Evolutionary conservation across 2,329 filamentous ascomycete genomes (phyloP), one percentile per base, ranked within the genome.

Genomic region (Blastomyces emzantsi): DNA sequence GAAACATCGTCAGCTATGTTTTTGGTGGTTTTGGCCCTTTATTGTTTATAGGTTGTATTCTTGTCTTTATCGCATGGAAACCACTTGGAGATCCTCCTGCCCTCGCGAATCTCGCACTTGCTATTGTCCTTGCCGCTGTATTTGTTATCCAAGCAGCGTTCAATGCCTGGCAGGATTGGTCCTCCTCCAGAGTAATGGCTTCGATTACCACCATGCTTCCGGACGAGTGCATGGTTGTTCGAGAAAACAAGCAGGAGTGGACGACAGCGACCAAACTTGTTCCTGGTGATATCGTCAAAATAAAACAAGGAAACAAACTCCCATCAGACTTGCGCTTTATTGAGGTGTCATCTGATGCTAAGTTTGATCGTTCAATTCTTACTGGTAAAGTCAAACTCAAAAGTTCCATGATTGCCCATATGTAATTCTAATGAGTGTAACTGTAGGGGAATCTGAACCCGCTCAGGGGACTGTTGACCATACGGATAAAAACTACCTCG

Each of bases 131-230:
- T 6, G 73, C 87, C 1, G 82, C 85, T 6, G 88, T 92, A 8
- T 92, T 87, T 70, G 75, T 86, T 66, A 83, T 88, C 51, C 85
- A 88, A 69, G 89, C 87, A 66, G 83, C 79, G 2, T 92, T 91
- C 76, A 87, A 87, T 70, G 83, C 83, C 70, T 88, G 82, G 79
- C 85, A 87, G 70, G 89, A 92, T 72, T 92, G 88, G 84, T 90
- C 88, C 1, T 89, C 87, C 0, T 88, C 84, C 1, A 80, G 86
- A 5, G 88, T 91, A 63, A 92, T 92, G 90, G 84, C 85, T 22
- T 90, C 87, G 0, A 92, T 92, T 72, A 89, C 87, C 58, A 87
- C 83, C 22, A 90, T 92, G 88, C 80, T 92, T n/a, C 89, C 89
- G 0, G 88, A 90, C 68, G 81, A 85, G 64, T 90, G 87, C 69